Conservation (phyloP, 169 alveolate genomes). For the Plasmodium yoelii region DNA sequence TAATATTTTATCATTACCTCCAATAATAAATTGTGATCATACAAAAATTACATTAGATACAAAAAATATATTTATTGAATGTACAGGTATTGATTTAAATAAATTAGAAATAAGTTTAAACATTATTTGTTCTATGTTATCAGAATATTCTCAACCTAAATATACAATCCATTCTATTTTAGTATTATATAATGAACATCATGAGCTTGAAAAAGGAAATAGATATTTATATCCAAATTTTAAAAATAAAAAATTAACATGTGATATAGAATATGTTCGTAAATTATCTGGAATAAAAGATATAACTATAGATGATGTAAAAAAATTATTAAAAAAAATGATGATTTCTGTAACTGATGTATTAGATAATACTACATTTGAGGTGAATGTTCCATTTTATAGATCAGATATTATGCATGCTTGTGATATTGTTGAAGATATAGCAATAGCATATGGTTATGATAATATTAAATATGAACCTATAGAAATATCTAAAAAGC, state of each 20-base stretch:
- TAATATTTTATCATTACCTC: conserved; percentile 97
- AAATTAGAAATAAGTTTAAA: conserved; percentile 77
- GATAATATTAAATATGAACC: conserved; percentile 83
- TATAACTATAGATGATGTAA: conserved; percentile 75
- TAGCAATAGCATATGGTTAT: conserved; percentile 96
- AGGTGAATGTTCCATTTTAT: conserved; percentile 89
- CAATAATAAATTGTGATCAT: conserved; percentile 97
- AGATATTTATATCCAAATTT: conserved; percentile 33
- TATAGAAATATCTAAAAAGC: conserved; percentile 35
- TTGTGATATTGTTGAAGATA: conserved; percentile 97
- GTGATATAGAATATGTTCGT: conserved; percentile 74
- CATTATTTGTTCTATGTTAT: conserved; percentile 66
- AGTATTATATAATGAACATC: conserved; percentile 40
- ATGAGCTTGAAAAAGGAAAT: conserved; percentile 44
- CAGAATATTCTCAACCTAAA: conserved; percentile 54
- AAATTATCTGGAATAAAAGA: conserved; percentile 77
- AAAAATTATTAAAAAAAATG: conserved; percentile 82
- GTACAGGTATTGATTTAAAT: conserved; percentile 93
- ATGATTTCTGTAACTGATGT: conserved; percentile 75
- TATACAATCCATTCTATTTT: conserved; percentile 50
- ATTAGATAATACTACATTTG: conserved; percentile 72
- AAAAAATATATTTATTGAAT: conserved; percentile 96
- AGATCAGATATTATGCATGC: conserved; percentile 96
- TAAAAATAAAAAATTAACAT: conserved; percentile 30
- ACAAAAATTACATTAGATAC: conserved; percentile 96